Evolutionary conservation across 495 filamentous ascomycete genomes (phyloP), one percentile per base, ranked within the genome.

Genomic region (Daldinia vernicosa): DNA sequence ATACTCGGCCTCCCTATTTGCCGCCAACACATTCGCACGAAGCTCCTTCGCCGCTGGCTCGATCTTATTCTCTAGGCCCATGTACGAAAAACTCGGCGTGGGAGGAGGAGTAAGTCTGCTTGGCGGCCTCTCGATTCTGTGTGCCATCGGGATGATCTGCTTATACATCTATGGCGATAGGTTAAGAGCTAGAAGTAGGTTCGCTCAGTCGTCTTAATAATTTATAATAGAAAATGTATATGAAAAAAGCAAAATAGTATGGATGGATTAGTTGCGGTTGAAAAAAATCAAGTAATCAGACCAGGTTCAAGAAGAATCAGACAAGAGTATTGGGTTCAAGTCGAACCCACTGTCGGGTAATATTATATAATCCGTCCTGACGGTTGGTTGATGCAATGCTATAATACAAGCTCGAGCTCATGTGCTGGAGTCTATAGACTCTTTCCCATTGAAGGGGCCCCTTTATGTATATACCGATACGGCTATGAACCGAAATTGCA

Each of bases 71-170:
- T 87, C 86, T 1, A 78, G 78, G 28, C 51, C 51, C 3, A 86
- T 91, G 85, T 90, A 89, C 60, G 52, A 79, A 6, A 72, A 69
- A 1, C 75, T 91, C 1, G 87, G 88, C 0, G 77, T 85, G 4
- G 87, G 88, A 0, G 89, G 87, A 81, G 88, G 88, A 0, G 89
- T 89, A 33, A 87, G 85, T n/a, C 63, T 93, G 50, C 71, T 93
- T 19, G 90, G 84, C 3, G 67, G 71, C 3, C 59, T 74, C 12
- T 43, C 63, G 0, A 63, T 74, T 12, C 35, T 74, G 11, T 74
- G 71, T 26, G 62, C 63, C 1, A 24, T 22, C 15, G 71, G 71
- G 6, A 70, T 70, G 67, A 28, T 67, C 4, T 62, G 66, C 22
- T 50, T 74, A 15, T 74, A 61, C 19, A 37, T 45, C n/a, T 64